Evolutionary conservation across 2,329 filamentous ascomycete species (phyloP).

Genomic region (Penicillium sp.): DNA sequence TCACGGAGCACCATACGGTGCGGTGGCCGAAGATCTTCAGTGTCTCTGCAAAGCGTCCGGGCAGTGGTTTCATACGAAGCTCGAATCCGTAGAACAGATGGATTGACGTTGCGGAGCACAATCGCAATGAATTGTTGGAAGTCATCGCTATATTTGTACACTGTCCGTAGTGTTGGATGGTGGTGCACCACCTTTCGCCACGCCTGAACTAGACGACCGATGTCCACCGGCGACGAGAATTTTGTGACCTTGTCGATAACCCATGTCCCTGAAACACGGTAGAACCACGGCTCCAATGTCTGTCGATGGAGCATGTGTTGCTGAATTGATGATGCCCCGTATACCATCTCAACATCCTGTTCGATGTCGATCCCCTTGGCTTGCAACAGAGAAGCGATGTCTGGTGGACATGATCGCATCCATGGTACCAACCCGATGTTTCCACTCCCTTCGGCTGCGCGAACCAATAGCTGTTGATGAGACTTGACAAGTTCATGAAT

Average conservation of each 20-base stretch:
- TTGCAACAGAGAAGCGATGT: background rate
- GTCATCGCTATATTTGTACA: slow-evolving; percentile 1
- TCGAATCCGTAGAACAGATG: background rate
- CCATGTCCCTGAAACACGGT: slow-evolving; percentile 3
- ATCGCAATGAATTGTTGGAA: slow-evolving; percentile 3
- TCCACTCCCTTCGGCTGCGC: background rate
- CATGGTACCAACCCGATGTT: background rate
- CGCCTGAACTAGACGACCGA: slow-evolving; percentile 2
- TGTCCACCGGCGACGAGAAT: background rate
- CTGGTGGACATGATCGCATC: background rate
- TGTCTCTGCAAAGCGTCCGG: background rate
- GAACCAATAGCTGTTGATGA: background rate
- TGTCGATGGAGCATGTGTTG: slow-evolving; percentile 13
- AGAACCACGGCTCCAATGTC: slow-evolving; percentile 2
- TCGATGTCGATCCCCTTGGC: background rate
- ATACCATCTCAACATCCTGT: slow-evolving; percentile 6
- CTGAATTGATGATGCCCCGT: slow-evolving; percentile 6
- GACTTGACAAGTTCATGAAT: background rate
- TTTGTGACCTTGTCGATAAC: background rate
- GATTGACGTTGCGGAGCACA: background rate
- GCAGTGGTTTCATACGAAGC: background rate
- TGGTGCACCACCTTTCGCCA: slow-evolving; percentile 6
- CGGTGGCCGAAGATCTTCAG: background rate
- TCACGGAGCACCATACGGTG: slow-evolving; percentile 9
- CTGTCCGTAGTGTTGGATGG: slow-evolving; percentile 12